phyloP scores from a whole-genome alignment of 352 stramenopile genomes.

The Pythium chondricola region DNA sequence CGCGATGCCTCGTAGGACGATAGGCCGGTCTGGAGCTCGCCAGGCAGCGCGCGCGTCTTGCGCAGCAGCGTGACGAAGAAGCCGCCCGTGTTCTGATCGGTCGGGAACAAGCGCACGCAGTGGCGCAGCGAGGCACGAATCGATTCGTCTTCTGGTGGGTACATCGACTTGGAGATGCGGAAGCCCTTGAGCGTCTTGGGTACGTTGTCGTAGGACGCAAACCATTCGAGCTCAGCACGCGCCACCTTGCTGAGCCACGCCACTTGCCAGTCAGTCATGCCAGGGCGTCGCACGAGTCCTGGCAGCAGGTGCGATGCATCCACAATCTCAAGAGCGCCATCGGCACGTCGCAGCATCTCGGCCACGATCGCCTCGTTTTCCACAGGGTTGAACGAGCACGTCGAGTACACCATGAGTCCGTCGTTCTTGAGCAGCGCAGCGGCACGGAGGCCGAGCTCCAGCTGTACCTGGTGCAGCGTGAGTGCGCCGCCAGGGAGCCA shows the following conservation, averaged over 20 bases:
- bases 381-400: conserved; percentile 97
- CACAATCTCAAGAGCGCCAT: conserved; percentile 85
- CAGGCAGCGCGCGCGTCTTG: conserved; percentile 53
- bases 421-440: conserved; percentile 86
- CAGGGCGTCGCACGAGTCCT: conserved; percentile 35
- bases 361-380: conserved; percentile 97
- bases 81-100: conserved; percentile 96
- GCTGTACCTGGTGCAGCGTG: conserved; percentile 90
- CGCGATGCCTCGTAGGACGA: conserved; percentile 32
- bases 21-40: conserved; percentile 28
- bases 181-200: conserved; percentile 50
- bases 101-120: conserved; percentile 93
- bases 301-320: conserved; percentile 57
- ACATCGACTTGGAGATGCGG: conserved; percentile 73
- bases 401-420: conserved; percentile 93
- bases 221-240: conserved; percentile 42
- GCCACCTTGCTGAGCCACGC: conserved; percentile 52
- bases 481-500: conserved; percentile 87
- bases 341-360: conserved; percentile 87
- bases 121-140: conserved; percentile 41
- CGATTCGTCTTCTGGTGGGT: conserved; percentile 57
- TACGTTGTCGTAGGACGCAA: conserved; percentile 44
- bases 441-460: conserved; percentile 88
- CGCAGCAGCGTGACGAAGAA: conserved; percentile 97
- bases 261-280: conserved; percentile 51